These are phyloP conservation scores for Zea luxurians DNA, from an alignment of 176 grass and related monocot genomes.

Conservation along the genomic window DNA sequence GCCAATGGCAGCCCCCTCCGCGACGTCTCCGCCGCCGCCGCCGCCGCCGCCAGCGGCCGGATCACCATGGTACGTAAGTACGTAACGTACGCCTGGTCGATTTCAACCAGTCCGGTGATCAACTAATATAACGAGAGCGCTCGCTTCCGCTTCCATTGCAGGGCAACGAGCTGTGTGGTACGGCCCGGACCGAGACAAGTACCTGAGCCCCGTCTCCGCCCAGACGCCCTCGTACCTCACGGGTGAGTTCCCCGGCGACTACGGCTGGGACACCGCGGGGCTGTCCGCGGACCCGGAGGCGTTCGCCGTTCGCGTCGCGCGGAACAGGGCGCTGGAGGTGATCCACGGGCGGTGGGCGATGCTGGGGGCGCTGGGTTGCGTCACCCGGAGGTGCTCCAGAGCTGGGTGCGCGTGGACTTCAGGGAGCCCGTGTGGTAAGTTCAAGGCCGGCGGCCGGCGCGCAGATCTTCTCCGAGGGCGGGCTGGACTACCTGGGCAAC, in stretches of 20 bases:
- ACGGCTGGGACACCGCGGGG: conserved; percentile 93
- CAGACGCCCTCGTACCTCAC: conserved; percentile 87
- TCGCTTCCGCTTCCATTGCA: not conserved
- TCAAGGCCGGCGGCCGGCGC: conserved; percentile 94
- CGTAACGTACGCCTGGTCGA: too few species aligned
- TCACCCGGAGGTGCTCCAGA: conserved; percentile 89
- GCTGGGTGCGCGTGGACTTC: conserved; percentile 91
- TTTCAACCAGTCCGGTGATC: not conserved
- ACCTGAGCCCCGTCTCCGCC: conserved; percentile 90
- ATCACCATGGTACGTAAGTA: conserved; percentile 78
- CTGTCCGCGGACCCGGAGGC: conserved; percentile 94
- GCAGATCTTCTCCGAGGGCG: conserved; percentile 96
- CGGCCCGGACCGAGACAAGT: conserved; percentile 80
- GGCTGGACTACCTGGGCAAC: conserved; percentile 96
- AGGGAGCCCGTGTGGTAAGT: conserved; percentile 86
- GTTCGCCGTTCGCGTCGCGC: conserved; percentile 43
- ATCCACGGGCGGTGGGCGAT: conserved; percentile 97
- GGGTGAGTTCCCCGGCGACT: conserved; percentile 92
- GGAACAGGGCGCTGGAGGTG: conserved; percentile 91
- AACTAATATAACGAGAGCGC: not conserved
- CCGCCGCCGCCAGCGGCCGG: conserved; percentile 57
- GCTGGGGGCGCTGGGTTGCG: conserved; percentile 86
- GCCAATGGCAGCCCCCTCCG: conserved; percentile 46
- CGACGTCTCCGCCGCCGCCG: conserved; percentile 41
- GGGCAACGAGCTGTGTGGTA: conserved; percentile 90